A percentile compares a stretch with the other conserved stretches of the same genome.
Conservation (phyloP, 805 yeast genomes). For the Dipodascus albidus region DNA sequence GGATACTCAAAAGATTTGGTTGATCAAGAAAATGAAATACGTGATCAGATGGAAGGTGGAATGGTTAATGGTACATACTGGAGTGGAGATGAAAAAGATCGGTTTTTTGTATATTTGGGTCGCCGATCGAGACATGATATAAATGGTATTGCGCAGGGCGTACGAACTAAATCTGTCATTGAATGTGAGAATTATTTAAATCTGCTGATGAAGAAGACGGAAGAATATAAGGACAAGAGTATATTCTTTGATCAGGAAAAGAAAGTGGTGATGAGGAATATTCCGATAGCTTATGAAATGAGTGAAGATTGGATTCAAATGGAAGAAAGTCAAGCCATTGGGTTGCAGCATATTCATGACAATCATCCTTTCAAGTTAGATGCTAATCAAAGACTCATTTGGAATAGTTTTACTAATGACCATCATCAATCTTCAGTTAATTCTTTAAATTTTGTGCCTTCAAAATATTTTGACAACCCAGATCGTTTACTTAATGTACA, state of each 20-base stretch:
- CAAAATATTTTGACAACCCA: background rate
- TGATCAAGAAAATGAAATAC: background rate
- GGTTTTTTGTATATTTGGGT: constrained; percentile 15
- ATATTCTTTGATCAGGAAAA: background rate
- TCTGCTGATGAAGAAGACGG: constrained; percentile 6
- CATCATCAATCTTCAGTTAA: background rate
- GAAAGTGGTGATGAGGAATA: constrained; percentile 9
- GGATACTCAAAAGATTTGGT: background rate
- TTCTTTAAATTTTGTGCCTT: background rate
- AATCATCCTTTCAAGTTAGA: background rate
- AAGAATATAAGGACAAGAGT: background rate
- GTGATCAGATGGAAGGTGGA: background rate
- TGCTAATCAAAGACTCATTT: background rate
- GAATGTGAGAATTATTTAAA: constrained; percentile 19
- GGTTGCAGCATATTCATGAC: background rate
- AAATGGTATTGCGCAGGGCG: constrained; percentile 12
- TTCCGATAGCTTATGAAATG: constrained; percentile 18
- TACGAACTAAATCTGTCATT: constrained; percentile 15
- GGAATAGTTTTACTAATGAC: background rate
- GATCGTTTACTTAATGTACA: background rate
- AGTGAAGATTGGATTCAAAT: constrained; percentile 14
- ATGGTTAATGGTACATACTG: constrained; percentile 7
- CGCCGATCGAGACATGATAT: constrained; percentile 17
- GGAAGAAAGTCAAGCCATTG: constrained; percentile 9
- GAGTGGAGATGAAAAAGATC: constrained; percentile 16